Conservation (phyloP, 352 stramenopile species). For the Plasmopara muralis region DNA sequence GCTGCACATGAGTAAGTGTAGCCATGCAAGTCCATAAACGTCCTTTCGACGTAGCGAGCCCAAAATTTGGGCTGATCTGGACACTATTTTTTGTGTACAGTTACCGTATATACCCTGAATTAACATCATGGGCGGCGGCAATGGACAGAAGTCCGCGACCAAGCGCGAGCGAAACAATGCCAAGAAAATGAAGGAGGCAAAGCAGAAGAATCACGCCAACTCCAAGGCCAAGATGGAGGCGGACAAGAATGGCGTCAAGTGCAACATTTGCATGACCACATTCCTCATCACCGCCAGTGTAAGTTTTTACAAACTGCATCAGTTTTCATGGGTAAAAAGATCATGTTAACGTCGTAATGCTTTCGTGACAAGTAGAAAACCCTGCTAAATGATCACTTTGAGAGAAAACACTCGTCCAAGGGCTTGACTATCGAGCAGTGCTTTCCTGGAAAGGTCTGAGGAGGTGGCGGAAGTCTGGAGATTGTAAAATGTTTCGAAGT, state of each 20-base stretch:
- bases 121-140: conserved; percentile 63
- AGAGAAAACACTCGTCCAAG: conserved; percentile 76
- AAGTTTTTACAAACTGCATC: conserved; percentile 14
- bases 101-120: neutral
- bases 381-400: conserved; percentile 74
- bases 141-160: conserved; percentile 73
- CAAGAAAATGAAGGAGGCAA: conserved; percentile 84
- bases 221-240: conserved; percentile 80
- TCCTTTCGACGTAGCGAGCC: conserved; percentile 18
- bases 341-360: neutral
- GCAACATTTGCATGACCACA: conserved; percentile 84
- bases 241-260: conserved; percentile 72
- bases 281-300: conserved; percentile 83
- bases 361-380: conserved; percentile 23
- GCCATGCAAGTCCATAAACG: conserved; percentile 9
- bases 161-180: conserved; percentile 81
- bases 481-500: neutral
- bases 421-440: conserved; percentile 72
- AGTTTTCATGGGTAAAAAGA: no score
- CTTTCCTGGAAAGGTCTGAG: conserved; percentile 30
- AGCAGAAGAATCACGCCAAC: conserved; percentile 68
- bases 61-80: neutral
- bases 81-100: no score
- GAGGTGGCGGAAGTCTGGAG: neutral
- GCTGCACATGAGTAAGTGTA: conserved; percentile 18